Evolutionary conservation across 1,284 basidiomycete species (phyloP), one percentile per base, ranked within the genome.

Genomic region (Ganoderma sinense): DNA sequence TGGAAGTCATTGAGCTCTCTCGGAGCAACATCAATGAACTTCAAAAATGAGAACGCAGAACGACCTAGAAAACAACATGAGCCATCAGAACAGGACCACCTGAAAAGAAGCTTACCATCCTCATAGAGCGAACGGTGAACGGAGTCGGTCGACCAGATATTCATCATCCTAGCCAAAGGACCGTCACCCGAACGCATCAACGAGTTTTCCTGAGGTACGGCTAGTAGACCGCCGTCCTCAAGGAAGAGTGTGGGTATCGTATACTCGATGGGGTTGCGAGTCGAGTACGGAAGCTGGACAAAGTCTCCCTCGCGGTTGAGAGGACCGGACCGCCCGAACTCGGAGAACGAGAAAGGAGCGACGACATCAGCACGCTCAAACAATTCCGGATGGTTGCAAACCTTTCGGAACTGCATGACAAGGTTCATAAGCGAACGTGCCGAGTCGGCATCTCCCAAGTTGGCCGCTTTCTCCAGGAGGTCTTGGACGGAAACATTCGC

Each of bases 361-460:
- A 93, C 88, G 41, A 99, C 97, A 78, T 99, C 98, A 41, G 97
- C 97, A 29, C 98, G 92, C 81, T 99, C 97, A 78, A 99, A 99
- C 56, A 99, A 88, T 80, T 99, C 98, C 0, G 98, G 98, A 77
- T 99, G 98, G 78, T 99, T 99, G 87, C 97, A 99, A 73, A 99
- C 96, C 86, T 99, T 99, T 75, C 98, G 93, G 87, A 99, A 99
- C 82, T 99, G 98, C 98, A 99, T 99, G 73, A 99, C 97, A 72
- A 99, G 88, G 82, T 99, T 99, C 97, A 99, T 99, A 68, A 99
- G 85, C 29, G 96, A 96, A 71, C 95, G 91, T 62, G 96, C 94
- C 51, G 94, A 95, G 74, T 96, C 95, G 36, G 91, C 94, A 77
- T 99, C 96, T 40, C 94, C 91, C 69, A 95, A 89, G 74, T 94